Base-by-base conservation (phyloP, 192 early-diverging fungal genomes). In the Geranomyces variabilis region DNA sequence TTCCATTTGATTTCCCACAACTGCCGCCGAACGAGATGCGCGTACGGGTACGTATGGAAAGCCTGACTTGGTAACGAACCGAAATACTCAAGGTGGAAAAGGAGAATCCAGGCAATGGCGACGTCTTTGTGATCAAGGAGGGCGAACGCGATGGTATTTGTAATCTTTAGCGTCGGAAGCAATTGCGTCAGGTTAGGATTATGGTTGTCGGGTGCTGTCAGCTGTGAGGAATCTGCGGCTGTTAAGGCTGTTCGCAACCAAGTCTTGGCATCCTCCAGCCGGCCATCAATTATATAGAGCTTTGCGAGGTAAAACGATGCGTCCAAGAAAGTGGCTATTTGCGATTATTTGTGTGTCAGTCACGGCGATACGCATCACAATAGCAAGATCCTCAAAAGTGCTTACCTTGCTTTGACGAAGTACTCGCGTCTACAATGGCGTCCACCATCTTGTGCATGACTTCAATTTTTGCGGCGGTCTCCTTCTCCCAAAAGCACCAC, bases 401-500 rank as follows among this genome's bases (percentile, higher is more conserved):
- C 48, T 19, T 14, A 53, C 67, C 47, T 69, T 21, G 48, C 26
- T 48, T 44, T 0, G 43, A 44, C 33, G 34, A 12, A 13, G 13
- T 8, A 33, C 31, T 21, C 21, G 19, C 58, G 19, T 28, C 21
- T 21, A 66, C 31, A 22, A 76, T 15, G 26, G 30, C 33, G 14
- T 8, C 19, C 0, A 71, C 30, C 34, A 76, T 59, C 56, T 43
- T 51, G 43, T 65, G 14, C 29, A 74, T 34, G 7, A 74, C 64
- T 7, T 43, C 19, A 15, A 29, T 46, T 44, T 77, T 77, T 29
- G 53, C 44, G 14, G 17, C 53, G 9, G 22, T 24, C 12, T 28
- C 56, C 6, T 46, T 30, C 66, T 77, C 76, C 71, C 76, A 77
- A 10, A 64, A 36, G 70, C 51, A 78, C 63, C 70, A 78, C 22